phyloP scores from a whole-genome alignment of 2,329 filamentous ascomycete genomes.

The Claviceps africana region DNA sequence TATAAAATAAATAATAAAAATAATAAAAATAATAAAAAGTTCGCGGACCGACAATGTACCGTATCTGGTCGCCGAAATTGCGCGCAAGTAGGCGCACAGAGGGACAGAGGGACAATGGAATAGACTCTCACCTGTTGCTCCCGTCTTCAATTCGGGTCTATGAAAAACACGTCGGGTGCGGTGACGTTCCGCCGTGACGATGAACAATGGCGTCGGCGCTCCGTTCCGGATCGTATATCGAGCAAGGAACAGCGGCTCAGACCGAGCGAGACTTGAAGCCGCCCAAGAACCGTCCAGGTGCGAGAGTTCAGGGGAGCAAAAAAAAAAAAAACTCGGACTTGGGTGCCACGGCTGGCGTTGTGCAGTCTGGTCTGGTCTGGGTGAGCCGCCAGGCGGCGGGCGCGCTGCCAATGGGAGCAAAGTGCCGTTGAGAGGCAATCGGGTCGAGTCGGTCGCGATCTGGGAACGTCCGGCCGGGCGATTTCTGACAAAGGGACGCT shows the following conservation, averaged over 20 bases:
- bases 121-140: not conserved
- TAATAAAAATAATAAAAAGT: not conserved
- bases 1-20: no score
- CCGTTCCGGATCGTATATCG: slow-evolving; percentile 9
- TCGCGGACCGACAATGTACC: not conserved
- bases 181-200: slow-evolving; percentile 11
- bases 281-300: slow-evolving; percentile 3
- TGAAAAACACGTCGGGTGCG: slow-evolving; percentile 11
- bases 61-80: not conserved
- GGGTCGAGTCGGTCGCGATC: slow-evolving; percentile 4
- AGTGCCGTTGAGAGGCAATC: slow-evolving; percentile 6
- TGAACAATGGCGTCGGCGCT: slow-evolving; percentile 13
- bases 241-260: not conserved
- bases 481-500: slow-evolving; percentile 7
- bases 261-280: not conserved
- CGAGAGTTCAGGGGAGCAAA: slow-evolving; percentile 6
- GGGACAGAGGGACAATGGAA: not conserved
- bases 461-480: not conserved
- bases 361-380: slow-evolving; percentile 1
- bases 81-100: not conserved
- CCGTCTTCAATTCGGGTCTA: not conserved
- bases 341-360: not conserved
- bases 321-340: not conserved
- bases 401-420: slow-evolving; percentile 3
- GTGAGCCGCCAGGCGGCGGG: slow-evolving; percentile 1